Conservation (phyloP, 1,284 basidiomycete species). For the Athelia sp. region DNA sequence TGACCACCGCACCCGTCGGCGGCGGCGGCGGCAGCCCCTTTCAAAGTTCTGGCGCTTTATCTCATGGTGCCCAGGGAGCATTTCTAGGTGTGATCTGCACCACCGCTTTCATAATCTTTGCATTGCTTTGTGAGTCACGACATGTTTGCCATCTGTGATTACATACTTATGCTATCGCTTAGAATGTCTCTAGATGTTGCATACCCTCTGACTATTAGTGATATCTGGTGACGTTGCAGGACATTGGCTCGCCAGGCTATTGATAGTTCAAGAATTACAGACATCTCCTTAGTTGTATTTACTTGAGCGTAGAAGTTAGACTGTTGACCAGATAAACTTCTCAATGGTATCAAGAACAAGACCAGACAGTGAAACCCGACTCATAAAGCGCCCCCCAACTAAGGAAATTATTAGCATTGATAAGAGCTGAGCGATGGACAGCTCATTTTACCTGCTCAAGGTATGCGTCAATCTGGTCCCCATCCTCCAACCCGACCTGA, state of each 20-base stretch:
- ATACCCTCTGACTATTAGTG: background rate
- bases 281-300: too few relatives aligned
- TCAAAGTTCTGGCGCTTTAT: background rate
- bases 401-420: background rate
- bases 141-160: background rate
- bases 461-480: slow-evolving; percentile 51
- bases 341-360: background rate
- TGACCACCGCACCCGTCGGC: background rate
- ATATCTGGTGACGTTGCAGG: background rate
- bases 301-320: too few relatives aligned
- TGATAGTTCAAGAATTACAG: too few relatives aligned
- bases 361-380: background rate
- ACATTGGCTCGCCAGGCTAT: too few relatives aligned
- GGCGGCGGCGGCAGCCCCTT: background rate
- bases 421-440: background rate
- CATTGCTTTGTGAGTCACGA: background rate
- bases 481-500: slow-evolving; percentile 52
- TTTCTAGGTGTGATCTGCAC: too few relatives aligned
- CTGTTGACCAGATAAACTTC: background rate
- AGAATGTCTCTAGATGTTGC: background rate
- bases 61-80: too few relatives aligned
- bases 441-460: slow-evolving; percentile 40
- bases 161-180: background rate
- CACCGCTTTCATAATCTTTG: too few relatives aligned
- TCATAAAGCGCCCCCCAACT: background rate